A percentile compares a stretch with the other conserved stretches of the same genome.
phyloP scores from a whole-genome alignment of 75 land plant genomes.

The Pseudotsuga menziesii region DNA sequence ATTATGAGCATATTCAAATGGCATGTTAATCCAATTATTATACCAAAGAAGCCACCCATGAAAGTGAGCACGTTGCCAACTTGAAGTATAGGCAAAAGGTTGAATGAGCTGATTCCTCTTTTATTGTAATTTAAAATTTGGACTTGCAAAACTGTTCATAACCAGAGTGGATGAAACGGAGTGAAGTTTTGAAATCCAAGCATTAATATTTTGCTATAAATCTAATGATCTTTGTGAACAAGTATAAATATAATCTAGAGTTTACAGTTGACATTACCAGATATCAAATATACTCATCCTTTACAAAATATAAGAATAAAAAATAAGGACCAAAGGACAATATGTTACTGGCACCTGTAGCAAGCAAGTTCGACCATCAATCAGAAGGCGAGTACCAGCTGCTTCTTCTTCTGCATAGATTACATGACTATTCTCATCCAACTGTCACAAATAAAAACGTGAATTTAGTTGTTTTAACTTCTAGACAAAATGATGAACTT shows the following conservation, averaged over 20 bases:
- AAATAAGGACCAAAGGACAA: neutral
- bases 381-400: constrained; percentile 96
- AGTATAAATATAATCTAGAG: neutral
- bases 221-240: neutral
- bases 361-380: constrained; percentile 98
- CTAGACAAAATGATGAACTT: neutral
- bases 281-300: neutral
- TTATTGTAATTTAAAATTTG: no score
- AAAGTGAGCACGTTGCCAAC: neutral
- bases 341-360: constrained; percentile 56
- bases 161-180: neutral
- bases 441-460: constrained; percentile 31
- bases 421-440: constrained; percentile 97
- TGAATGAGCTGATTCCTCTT: neutral
- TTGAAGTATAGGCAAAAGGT: neutral
- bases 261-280: neutral
- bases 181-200: neutral
- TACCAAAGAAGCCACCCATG: neutral
- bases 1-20: neutral
- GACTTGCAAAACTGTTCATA: neutral
- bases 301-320: neutral
- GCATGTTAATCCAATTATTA: neutral
- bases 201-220: neutral
- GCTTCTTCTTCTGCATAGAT: constrained; percentile 99
- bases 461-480: neutral